Evolutionary conservation across 2,329 filamentous ascomycete species (phyloP).

Genomic region (Calonectria crousiana): DNA sequence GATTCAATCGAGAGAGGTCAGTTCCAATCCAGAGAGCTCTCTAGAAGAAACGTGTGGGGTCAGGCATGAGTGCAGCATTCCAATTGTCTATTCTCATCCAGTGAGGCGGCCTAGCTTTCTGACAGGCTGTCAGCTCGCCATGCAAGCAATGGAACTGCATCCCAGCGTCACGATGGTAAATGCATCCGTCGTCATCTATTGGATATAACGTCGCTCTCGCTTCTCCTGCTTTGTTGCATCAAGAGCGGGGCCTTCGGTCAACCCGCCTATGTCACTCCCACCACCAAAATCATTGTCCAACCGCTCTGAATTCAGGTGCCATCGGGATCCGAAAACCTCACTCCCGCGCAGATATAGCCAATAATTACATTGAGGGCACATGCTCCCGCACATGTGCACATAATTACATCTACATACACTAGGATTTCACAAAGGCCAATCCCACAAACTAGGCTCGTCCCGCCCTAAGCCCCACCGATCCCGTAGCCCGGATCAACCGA

Average conservation of each 20-base stretch:
- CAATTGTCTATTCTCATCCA: slow-evolving; percentile 24
- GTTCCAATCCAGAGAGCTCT: slow-evolving; percentile 32
- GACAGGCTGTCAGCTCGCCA: slow-evolving; percentile 46
- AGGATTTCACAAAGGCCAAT: slow-evolving; percentile 12
- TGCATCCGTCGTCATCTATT: slow-evolving; percentile 19
- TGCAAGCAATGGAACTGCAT: slow-evolving; percentile 45
- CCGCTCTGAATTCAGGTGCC: not conserved
- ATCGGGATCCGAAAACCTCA: slow-evolving; percentile 13
- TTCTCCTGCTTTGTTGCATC: slow-evolving; percentile 30
- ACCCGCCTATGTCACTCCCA: slow-evolving; percentile 25
- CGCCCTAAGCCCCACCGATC: slow-evolving; percentile 41
- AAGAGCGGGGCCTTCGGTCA: slow-evolving; percentile 25
- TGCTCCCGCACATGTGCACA: not conserved
- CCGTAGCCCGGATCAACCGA: slow-evolving; percentile 37
- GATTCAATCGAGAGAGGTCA: slow-evolving; percentile 33
- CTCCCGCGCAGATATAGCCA: slow-evolving; percentile 4
- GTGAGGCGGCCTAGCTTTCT: slow-evolving; percentile 41
- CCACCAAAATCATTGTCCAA: not conserved
- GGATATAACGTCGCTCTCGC: slow-evolving; percentile 13
- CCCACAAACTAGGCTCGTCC: slow-evolving; percentile 42
- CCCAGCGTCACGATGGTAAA: slow-evolving; percentile 35
- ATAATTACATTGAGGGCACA: slow-evolving; percentile 1
- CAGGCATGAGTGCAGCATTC: slow-evolving; percentile 46
- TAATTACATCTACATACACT: not conserved
- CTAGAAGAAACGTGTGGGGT: slow-evolving; percentile 41